Percentiles rank a stretch among this genome's conserved stretches.
These are phyloP conservation scores for Bruguiera gymnorhiza DNA, from an alignment of 345 rosid genomes.

Conservation along the genomic window DNA sequence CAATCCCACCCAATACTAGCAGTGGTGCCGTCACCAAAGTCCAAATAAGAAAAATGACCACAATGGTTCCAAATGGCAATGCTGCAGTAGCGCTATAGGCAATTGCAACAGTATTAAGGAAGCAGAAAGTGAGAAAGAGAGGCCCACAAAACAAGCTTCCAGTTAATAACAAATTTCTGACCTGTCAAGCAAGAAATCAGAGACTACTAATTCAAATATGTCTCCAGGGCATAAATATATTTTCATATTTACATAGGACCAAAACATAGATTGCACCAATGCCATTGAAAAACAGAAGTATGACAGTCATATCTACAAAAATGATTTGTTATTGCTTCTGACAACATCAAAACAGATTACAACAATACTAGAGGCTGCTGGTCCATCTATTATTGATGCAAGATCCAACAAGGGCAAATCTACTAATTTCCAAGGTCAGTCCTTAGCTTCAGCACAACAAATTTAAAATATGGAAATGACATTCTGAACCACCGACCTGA, in stretches of 20 bases:
- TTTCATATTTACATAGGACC: background rate
- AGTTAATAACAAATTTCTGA: slow-evolving; percentile 70
- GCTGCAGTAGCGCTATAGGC: slow-evolving; percentile 82
- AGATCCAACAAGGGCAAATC: too few species aligned
- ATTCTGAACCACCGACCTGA: too few species aligned
- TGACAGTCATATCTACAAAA: too few species aligned
- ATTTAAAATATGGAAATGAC: too few species aligned
- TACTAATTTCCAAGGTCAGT: too few species aligned
- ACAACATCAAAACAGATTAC: too few species aligned
- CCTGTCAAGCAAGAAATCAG: slow-evolving; percentile 37
- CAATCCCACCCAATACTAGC: slow-evolving; percentile 89
- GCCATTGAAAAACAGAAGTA: background rate
- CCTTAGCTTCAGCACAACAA: too few species aligned
- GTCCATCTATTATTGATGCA: too few species aligned
- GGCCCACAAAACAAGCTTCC: slow-evolving; percentile 94
- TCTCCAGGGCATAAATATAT: background rate
- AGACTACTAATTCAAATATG: background rate
- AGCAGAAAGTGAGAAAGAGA: slow-evolving; percentile 78
- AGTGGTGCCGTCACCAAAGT: slow-evolving; percentile 75
- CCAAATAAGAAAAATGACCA: slow-evolving; percentile 85
- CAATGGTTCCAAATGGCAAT: slow-evolving; percentile 80
- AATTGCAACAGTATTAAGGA: slow-evolving; percentile 85
- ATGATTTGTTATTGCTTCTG: too few species aligned
- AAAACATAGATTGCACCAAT: background rate
- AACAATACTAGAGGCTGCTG: too few species aligned